These are phyloP conservation scores for Zopfochytrium polystomum DNA, from an alignment of 371 early-diverging fungal species.

Conservation along the genomic window DNA sequence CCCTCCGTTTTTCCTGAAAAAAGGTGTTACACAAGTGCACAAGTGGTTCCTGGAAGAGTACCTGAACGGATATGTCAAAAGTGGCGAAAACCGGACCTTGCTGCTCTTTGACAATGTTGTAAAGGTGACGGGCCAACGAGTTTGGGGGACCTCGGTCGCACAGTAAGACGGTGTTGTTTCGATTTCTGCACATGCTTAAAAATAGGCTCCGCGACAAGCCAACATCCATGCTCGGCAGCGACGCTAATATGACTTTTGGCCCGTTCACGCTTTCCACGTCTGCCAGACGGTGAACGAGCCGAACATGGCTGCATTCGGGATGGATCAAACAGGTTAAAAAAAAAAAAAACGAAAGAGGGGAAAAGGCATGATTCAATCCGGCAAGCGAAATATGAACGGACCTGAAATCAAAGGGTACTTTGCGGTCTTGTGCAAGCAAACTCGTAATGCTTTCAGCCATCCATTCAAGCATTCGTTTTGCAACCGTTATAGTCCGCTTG, in stretches of 20 bases:
- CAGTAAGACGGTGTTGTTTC: slow-evolving; percentile 68
- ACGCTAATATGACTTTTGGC: slow-evolving; percentile 83
- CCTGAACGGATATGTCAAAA: slow-evolving; percentile 30
- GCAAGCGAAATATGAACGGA: slow-evolving; percentile 46
- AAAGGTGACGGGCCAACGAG: slow-evolving; percentile 69
- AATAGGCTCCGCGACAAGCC: slow-evolving; percentile 82
- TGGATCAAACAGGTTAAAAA: slow-evolving; percentile 2
- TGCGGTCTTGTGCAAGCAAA: slow-evolving; percentile 65
- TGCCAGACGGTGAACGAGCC: slow-evolving; percentile 62
- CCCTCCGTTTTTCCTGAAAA: slow-evolving; percentile 53
- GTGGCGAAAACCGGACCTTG: too few species aligned
- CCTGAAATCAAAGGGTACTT: slow-evolving; percentile 88
- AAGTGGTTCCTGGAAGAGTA: slow-evolving; percentile 45
- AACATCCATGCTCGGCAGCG: slow-evolving; percentile 68
- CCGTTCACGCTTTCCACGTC: slow-evolving; percentile 69
- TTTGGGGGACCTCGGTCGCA: slow-evolving; percentile 73
- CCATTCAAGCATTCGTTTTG: slow-evolving; percentile 93
- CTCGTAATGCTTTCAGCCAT: slow-evolving; percentile 81
- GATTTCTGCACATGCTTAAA: slow-evolving; percentile 57
- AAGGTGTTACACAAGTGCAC: too few species aligned
- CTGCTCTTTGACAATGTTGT: too few species aligned
- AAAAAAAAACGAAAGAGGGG: slow-evolving; percentile 7
- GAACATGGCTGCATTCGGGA: slow-evolving; percentile 52
- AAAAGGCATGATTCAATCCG: too few species aligned
- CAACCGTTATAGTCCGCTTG: slow-evolving; percentile 72